phyloP scores from a whole-genome alignment of 495 filamentous ascomycete genomes.

The Tricharina praecox region DNA sequence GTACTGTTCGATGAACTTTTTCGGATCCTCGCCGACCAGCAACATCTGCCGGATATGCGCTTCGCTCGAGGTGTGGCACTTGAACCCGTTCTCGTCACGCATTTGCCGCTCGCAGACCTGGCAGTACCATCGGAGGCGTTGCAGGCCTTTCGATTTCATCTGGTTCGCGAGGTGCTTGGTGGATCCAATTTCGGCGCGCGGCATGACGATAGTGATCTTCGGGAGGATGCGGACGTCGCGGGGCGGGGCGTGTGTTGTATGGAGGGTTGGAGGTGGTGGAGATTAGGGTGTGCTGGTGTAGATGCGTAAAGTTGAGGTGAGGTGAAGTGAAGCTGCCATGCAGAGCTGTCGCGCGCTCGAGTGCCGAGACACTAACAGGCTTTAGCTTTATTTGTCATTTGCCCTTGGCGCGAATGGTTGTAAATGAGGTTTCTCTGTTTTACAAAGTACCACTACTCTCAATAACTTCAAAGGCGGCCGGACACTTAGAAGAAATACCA shows the following conservation, averaged over 20 bases:
- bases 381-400: no score
- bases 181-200: constrained; percentile 73
- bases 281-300: neutral
- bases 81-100: constrained; percentile 60
- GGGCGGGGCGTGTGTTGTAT: neutral
- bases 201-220: constrained; percentile 45
- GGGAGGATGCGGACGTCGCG: neutral
- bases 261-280: neutral
- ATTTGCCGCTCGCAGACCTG: constrained; percentile 33
- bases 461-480: no score
- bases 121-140: constrained; percentile 74
- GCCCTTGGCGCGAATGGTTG: no score
- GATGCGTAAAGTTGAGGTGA: neutral
- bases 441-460: no score
- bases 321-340: no score
- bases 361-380: no score
- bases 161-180: constrained; percentile 77
- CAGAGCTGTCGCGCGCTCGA: no score
- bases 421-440: no score
- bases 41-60: constrained; percentile 74
- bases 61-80: constrained; percentile 65
- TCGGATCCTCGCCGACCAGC: constrained; percentile 65
- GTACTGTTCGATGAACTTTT: constrained; percentile 61
- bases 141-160: constrained; percentile 76
- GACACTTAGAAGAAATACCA: no score